Percentiles rank a stretch among this genome's conserved stretches.
phyloP scores from a whole-genome alignment of 129 eudicot genomes.

The Pseudognaphalium luteoalbum region DNA sequence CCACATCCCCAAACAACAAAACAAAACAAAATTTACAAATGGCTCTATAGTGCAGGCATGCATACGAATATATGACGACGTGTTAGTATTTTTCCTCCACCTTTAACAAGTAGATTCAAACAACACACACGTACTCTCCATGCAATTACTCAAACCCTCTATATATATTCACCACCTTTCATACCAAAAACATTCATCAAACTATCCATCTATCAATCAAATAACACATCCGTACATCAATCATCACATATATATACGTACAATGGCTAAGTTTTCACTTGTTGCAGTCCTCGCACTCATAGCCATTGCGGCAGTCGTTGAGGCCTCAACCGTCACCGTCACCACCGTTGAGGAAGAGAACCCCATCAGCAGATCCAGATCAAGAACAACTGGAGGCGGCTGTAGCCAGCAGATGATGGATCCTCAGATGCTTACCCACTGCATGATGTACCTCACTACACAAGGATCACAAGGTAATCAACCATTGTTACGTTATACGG shows the following conservation, averaged over 20 bases:
- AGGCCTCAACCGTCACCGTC: background rate
- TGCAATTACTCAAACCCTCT: background rate
- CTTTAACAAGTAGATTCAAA: background rate
- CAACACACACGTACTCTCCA: background rate
- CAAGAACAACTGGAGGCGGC: background rate
- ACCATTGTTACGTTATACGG: too few species aligned
- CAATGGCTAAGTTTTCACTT: background rate
- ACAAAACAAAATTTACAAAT: too few species aligned
- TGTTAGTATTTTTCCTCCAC: background rate
- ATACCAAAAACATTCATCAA: background rate
- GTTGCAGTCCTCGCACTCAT: background rate
- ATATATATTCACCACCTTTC: background rate
- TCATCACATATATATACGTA: background rate
- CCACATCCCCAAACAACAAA: too few species aligned
- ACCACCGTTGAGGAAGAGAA: background rate
- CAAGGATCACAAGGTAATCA: too few species aligned
- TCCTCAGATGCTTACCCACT: background rate
- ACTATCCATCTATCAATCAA: background rate
- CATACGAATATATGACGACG: too few species aligned
- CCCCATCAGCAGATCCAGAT: background rate
- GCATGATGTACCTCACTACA: background rate
- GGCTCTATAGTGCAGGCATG: too few species aligned
- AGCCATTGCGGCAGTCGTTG: background rate
- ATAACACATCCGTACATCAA: background rate
- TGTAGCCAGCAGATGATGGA: background rate